A percentile compares a stretch with the other conserved stretches of the same genome.
These are phyloP conservation scores for Reutealis trisperma DNA, from an alignment of 345 rosid species.

Conservation along the genomic window DNA sequence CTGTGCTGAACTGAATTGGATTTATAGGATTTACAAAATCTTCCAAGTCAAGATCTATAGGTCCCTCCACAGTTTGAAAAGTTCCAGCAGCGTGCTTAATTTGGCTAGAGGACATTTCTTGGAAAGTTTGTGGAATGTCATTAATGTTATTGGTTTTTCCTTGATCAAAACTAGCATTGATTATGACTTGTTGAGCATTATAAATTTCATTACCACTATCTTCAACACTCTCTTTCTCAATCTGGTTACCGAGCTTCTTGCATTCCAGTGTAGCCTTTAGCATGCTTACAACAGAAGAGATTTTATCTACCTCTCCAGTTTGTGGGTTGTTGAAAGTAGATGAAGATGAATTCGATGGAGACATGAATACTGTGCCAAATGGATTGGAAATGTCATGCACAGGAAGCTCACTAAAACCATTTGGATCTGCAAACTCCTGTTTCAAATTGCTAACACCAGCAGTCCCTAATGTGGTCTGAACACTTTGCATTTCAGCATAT, in stretches of 20 bases:
- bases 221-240: conserved; percentile 39
- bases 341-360: conserved; percentile 62
- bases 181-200: conserved; percentile 35
- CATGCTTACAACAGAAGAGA: conserved; percentile 72
- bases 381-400: conserved; percentile 43
- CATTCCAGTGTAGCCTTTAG: conserved; percentile 65
- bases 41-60: conserved; percentile 45
- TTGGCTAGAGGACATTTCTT: conserved; percentile 33
- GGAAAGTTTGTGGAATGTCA: conserved; percentile 32
- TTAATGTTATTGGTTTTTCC: conserved; percentile 33
- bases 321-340: conserved; percentile 43
- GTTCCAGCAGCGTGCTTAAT: conserved; percentile 24
- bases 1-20: conserved; percentile 36
- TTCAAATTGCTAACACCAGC: conserved; percentile 36
- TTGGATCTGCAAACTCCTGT: conserved; percentile 42
- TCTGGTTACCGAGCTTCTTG: conserved; percentile 51
- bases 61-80: conserved; percentile 35
- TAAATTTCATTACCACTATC: conserved; percentile 38
- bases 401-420: conserved; percentile 32
- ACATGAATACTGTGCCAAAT: conserved; percentile 40
- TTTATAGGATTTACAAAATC: conserved; percentile 46
- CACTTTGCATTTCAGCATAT: conserved; percentile 64
- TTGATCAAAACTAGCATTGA: conserved; percentile 28
- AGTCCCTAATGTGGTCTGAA: conserved; percentile 17
- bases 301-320: conserved; percentile 40